A percentile compares a stretch with the other conserved stretches of the same genome.
Evolutionary conservation across 2,329 filamentous ascomycete genomes (phyloP).

Genomic region (Dryadomyces quercivorus): DNA sequence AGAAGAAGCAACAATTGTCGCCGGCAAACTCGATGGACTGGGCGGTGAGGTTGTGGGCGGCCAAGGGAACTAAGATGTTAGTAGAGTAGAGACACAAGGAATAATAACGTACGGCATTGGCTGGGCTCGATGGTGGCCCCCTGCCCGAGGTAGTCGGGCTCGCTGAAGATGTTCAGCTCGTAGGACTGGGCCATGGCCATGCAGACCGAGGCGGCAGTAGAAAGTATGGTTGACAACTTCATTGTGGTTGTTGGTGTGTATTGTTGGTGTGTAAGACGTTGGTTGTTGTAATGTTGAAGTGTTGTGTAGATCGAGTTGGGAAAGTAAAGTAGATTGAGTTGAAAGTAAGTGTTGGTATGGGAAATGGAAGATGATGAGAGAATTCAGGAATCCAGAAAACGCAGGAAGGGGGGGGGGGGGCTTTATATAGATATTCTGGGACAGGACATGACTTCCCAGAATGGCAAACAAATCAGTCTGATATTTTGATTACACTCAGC

Average conservation of each 20-base stretch:
- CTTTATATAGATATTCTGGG: no score
- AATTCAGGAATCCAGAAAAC: no score
- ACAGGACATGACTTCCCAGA: no score
- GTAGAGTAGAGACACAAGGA: neutral
- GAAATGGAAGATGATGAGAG: no score
- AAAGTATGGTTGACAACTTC: neutral
- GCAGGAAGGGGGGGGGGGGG: no score
- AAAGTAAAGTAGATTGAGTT: no score
- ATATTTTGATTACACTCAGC: no score
- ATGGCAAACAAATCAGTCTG: no score
- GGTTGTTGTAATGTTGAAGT: neutral
- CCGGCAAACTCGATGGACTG: conserved; percentile 2
- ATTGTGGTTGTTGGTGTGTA: neutral
- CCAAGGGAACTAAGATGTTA: neutral
- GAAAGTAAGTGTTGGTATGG: no score
- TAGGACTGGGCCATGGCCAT: neutral
- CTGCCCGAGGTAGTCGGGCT: neutral
- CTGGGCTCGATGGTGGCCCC: neutral
- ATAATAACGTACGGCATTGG: neutral
- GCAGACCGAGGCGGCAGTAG: neutral
- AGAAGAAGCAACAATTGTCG: conserved; percentile 7
- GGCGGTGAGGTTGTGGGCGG: neutral
- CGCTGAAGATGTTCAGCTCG: neutral
- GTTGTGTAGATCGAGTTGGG: no score
- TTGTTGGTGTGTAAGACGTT: neutral